Conservation (phyloP, 495 filamentous ascomycete genomes). For the Xylaria bambusicola region DNA sequence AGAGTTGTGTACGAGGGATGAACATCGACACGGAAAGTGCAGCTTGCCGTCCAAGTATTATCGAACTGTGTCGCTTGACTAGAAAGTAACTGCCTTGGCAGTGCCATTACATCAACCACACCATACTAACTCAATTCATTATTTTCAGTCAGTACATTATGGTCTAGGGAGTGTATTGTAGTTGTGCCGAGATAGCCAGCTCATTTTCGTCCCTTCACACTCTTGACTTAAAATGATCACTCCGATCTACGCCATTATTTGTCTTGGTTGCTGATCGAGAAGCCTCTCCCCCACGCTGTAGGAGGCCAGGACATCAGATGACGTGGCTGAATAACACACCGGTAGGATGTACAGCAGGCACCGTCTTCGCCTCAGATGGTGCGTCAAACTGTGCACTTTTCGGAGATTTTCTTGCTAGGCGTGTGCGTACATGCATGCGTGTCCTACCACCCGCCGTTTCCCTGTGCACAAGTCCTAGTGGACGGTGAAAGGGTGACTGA, state of each 20-base stretch:
- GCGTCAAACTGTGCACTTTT: conserved; percentile 19
- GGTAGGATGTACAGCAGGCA: conserved; percentile 8
- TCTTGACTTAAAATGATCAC: too few species aligned
- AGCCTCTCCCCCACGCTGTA: background rate
- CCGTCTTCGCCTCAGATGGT: conserved; percentile 17
- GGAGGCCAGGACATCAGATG: conserved; percentile 29
- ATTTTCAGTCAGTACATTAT: too few species aligned
- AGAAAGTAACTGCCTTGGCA: too few species aligned
- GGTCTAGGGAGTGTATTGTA: too few species aligned
- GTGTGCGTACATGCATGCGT: background rate
- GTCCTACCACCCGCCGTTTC: conserved; percentile 7
- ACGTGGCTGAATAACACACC: conserved; percentile 26
- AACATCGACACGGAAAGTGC: too few species aligned
- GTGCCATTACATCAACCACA: too few species aligned
- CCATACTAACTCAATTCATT: too few species aligned
- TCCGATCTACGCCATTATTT: background rate
- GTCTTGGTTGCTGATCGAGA: background rate
- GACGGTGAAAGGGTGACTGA: background rate
- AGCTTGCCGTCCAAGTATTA: too few species aligned
- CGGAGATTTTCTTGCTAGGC: conserved; percentile 22
- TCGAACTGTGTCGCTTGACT: too few species aligned
- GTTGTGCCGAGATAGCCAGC: too few species aligned
- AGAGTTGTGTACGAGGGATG: too few species aligned
- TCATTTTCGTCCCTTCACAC: background rate
- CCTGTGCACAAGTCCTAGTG: background rate